Evolutionary conservation across 2,329 filamentous ascomycete genomes (phyloP).

Genomic region (Amylocarpus encephaloides): DNA sequence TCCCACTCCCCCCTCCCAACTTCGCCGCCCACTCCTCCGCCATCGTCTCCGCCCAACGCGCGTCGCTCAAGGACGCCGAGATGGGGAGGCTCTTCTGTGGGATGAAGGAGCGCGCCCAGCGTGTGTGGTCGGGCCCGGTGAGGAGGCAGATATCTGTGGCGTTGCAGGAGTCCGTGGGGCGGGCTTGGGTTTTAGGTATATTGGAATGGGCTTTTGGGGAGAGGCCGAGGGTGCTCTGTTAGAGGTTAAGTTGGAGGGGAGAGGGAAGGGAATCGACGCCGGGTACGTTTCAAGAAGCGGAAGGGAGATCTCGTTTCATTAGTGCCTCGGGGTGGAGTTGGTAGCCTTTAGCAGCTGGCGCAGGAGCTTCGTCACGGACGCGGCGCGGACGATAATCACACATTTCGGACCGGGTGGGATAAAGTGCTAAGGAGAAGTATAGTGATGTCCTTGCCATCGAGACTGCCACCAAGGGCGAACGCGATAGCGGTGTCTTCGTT

Average conservation of each 20-base stretch:
- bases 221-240: background rate
- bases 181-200: background rate
- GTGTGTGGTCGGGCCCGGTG: background rate
- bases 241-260: background rate
- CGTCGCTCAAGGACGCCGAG: conserved; percentile 15
- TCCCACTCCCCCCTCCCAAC: conserved; percentile 3
- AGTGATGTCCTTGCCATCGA: conserved; percentile 14
- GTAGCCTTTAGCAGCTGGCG: background rate
- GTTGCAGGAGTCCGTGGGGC: background rate
- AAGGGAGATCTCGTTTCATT: background rate
- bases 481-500: conserved; percentile 16
- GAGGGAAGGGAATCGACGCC: no score
- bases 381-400: conserved; percentile 15
- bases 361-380: conserved; percentile 10
- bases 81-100: conserved; percentile 4
- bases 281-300: no score
- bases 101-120: conserved; percentile 12
- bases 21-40: conserved; percentile 10
- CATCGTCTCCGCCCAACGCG: conserved; percentile 5
- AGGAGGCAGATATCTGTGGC: background rate
- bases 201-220: no score
- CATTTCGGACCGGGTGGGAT: conserved; percentile 19
- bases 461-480: background rate
- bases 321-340: no score
- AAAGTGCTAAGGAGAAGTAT: conserved; percentile 17